A percentile compares a stretch with the other conserved stretches of the same genome.
phyloP scores from a whole-genome alignment of 164 flowering plant genomes.

The Hamamelis virginiana region DNA sequence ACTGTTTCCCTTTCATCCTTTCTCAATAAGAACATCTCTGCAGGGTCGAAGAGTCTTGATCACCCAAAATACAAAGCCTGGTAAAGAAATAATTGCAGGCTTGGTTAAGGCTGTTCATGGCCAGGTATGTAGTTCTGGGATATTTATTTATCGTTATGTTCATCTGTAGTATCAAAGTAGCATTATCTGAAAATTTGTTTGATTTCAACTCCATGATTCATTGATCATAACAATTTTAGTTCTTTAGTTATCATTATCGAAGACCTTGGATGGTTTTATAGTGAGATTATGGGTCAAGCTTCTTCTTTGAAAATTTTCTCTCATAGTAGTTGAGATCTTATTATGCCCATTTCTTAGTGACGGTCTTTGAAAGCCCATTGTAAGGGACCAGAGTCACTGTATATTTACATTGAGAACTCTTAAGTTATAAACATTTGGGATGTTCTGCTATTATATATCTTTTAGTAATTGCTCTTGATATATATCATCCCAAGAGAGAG shows the following conservation, averaged over 20 bases:
- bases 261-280: too few relatives aligned
- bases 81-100: slow-evolving; percentile 58
- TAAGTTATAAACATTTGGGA: too few relatives aligned
- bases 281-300: too few relatives aligned
- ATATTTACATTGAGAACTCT: too few relatives aligned
- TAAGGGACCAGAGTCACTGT: too few relatives aligned
- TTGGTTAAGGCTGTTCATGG: slow-evolving; percentile 85
- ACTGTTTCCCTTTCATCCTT: background rate
- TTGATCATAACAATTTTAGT: background rate
- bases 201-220: background rate
- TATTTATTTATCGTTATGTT: background rate
- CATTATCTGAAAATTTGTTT: background rate
- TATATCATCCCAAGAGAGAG: too few relatives aligned
- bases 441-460: too few relatives aligned
- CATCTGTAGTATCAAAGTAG: background rate
- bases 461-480: too few relatives aligned
- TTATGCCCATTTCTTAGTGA: too few relatives aligned
- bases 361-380: too few relatives aligned
- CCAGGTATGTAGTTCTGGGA: slow-evolving; percentile 44
- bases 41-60: slow-evolving; percentile 80
- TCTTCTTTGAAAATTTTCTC: too few relatives aligned
- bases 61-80: slow-evolving; percentile 78
- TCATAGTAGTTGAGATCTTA: too few relatives aligned
- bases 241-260: background rate
- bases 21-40: slow-evolving; percentile 6